Evolutionary conservation across 805 yeast species (phyloP), one percentile per base, ranked within the genome.

Genomic region (Nakazawaea pomicola): DNA sequence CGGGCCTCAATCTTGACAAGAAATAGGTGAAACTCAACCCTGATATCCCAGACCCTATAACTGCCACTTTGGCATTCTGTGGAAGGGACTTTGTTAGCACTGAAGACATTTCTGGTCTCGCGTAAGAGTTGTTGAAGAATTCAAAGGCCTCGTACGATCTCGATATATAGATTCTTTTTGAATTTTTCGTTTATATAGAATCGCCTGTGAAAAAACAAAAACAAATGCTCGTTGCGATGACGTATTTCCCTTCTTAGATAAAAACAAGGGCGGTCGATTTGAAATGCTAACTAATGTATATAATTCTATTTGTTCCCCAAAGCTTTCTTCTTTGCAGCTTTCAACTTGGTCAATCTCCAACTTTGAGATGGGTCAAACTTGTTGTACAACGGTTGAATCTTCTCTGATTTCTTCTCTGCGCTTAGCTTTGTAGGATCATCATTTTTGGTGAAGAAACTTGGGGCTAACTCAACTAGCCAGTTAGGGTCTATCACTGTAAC

Each of bases 41-140:
- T 0, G 96, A 83, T 2, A 91, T 74, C 0, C 99, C 99, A 1
- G 85, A 82, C 0, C 99, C 99, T 1, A 89, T 55, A 0, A 90
- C 84, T 0, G 84, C 89, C 2, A 89, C 79, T 16, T 59, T 58
- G 1, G 76, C 68, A 36, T 58, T 58, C 14, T 34, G 29, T 23
- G 51, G 35, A 29, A 47, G 33, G 4, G 49, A 42, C 8, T 23
- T 33, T 3, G 29, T 28, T 3, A 40, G 12, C 15, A 20, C 19
- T 21, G 31, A 37, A 9, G 34, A 29, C 36, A 33, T 33, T 9
- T 28, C 30, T 28, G 15, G n/a, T 24, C 28, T 24, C 28, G 10
- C 28, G 28, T 24, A 24, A 3, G n/a, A n/a, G n/a, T n/a, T n/a
- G n/a, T n/a, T n/a, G n/a, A n/a, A n/a, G n/a, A n/a, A n/a, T n/a